Evolutionary conservation across 345 rosid species (phyloP), one percentile per base, ranked within the genome.

Genomic region (Linum trigynum): DNA sequence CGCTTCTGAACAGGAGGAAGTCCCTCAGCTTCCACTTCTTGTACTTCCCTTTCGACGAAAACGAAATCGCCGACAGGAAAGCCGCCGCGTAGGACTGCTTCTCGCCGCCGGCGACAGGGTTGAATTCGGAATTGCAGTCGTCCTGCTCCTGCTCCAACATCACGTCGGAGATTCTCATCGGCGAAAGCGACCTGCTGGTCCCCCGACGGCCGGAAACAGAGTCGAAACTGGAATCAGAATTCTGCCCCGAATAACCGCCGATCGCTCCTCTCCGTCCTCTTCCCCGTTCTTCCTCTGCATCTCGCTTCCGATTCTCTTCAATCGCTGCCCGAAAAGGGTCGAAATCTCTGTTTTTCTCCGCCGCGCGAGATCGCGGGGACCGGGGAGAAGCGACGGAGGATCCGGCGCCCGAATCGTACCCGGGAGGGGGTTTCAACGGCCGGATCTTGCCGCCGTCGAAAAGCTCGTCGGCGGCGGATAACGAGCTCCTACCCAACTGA

Each of bases 391-490:
- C 65, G 51, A 63, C 57, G 2, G 68, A 63, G 4, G 10, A 32
- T 3, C 88, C 62, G 39, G 10, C 67, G 16, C 68, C 63, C 32
- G 79, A 64, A 8, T 76, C 79, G 12, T 72, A 67, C 0, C 75
- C 73, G 9, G 86, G 81, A 0, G 90, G 75, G 0, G 76, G 87
- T 45, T 80, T 75, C 45, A 92, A 65, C 15, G 96, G 98, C 39
- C 83, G 73, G 71, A 92, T 92, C 75, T 86, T 92, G 23, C 98
- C 98, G 0, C 90, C 84, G 36, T 88, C 89, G 53, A 92, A 92
- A 15, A 92, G 89, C 78, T 92, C 97, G 38, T 92, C 97, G 0
- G 98, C 97, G 0, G 98, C 98, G 0, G 97, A 84, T 45, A 89
- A 81, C 38, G 89, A 85, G 50, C 77, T 72, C 58, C 83, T 77